Evolutionary conservation across 1,139 yeast species (phyloP), one percentile per base, ranked within the genome.

Genomic region (Magnusiomyces magnusii): DNA sequence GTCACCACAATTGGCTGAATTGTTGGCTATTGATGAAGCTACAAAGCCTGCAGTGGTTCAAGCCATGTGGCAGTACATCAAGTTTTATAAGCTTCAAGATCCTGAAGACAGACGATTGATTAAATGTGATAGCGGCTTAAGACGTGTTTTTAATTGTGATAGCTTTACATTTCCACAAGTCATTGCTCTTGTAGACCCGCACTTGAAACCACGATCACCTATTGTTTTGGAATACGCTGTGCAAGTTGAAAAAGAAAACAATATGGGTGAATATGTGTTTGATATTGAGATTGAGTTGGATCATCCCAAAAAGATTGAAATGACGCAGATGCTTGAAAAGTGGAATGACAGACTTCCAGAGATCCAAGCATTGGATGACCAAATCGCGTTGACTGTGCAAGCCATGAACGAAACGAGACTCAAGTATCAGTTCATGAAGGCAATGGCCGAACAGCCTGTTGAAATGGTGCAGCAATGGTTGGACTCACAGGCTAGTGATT

Each of bases 21-120:
- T 93, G 55, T 76, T 89, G 27, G 97, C 97, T 17, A 79, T 84
- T 56, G 76, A 78, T 47, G 95, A 89, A 70, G 85, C 88, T 52
- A 85, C 95, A 3, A 91, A 91, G 70, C 93, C 93, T 61, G 97
- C 89, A 60, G 86, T 95, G 49, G 83, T 93, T 31, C 89, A 85
- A 66, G 83, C 85, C 28, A 76, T 93, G 57, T 93, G 97, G 92
- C 93, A 89, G 72, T 93, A 93, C 71, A 86, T 88, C 57, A 85
- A 87, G 67, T 82, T 82, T 73, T 87, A 87, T 68, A 83, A 85
- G 63, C 76, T 90, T 64, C 84, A 81, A 64, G 82, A 80, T 52
- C 70, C 73, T 3, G 81, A 79, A 55, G 88, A 81, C 67, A 80
- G 78, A 66, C 75, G 83, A 47, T 71, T 81, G 25, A 78, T 89